Evolutionary conservation across 78 protist species (phyloP), one percentile per base, ranked within the genome.

Genomic region (Dictyostelium capitatum): DNA sequence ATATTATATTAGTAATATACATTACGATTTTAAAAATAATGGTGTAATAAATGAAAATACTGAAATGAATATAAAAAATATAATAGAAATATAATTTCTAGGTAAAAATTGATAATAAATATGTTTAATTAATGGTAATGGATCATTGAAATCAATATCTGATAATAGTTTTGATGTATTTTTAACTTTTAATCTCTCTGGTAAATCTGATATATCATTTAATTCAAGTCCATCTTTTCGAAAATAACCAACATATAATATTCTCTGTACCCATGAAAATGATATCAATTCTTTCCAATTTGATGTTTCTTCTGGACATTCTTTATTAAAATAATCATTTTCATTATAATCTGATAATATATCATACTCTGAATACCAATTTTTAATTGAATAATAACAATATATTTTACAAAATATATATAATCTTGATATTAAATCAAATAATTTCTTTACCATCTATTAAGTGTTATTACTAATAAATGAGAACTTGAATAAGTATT

Each of bases 1-100:
- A 6, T 6, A 5, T 67, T 11, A 4, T 30, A 67, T 67, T 32
- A n/a, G n/a, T n/a, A n/a, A n/a, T n/a, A n/a, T 56, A 56, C n/a
- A 54, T 6, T 56, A 56, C 65, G n/a, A 23, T 83, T 83, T 83
- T 30, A 83, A 54, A 28, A 54, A 5, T n/a, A 83, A 69, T 30
- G 90, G 90, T 9, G 90, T 73, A 5, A 69, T 10, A 73, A 83
- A 70, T 23, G 90, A 70, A 20, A 83, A 53, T 37, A 83, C 23
- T 0, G 64, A 54, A 62, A 72, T 43, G 11, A 83, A 17, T 20
- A 72, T 57, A 37, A 32, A 70, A 12, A 83, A 23, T 2, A 30
- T 20, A 17, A 47, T 15, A 4, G 57, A 67, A 6, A 56, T 48
- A 17, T 32, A 48, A 70, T 83, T 32, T 73, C 81, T 83, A 17